Evolutionary conservation across 306 rosid species (phyloP).

Genomic region (Morella rubra): DNA sequence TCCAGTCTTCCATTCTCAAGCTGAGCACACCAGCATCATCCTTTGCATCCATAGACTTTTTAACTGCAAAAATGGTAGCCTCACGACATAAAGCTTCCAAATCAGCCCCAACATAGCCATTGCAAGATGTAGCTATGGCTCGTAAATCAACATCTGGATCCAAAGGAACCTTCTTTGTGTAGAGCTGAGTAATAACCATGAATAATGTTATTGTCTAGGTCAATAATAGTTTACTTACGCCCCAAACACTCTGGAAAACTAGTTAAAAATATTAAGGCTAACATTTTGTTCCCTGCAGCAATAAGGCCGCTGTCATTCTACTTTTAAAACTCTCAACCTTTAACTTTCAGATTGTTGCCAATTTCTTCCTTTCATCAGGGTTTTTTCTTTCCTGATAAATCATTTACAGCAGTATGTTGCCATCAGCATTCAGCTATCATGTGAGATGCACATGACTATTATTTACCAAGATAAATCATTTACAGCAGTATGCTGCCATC

Average conservation of each 20-base stretch:
- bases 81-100: slow-evolving; percentile 81
- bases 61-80: slow-evolving; percentile 55
- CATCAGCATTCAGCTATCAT: too few species aligned
- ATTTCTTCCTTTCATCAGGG: background rate
- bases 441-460: too few species aligned
- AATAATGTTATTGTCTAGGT: slow-evolving; percentile 16
- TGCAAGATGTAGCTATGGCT: slow-evolving; percentile 77
- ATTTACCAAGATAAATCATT: background rate
- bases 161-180: slow-evolving; percentile 68
- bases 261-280: background rate
- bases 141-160: slow-evolving; percentile 56
- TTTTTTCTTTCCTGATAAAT: too few species aligned
- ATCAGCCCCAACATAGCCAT: slow-evolving; percentile 96
- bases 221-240: slow-evolving; percentile 10
- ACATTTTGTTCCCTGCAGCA: background rate
- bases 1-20: slow-evolving; percentile 75
- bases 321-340: background rate
- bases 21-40: slow-evolving; percentile 37
- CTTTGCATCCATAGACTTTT: slow-evolving; percentile 50
- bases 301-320: background rate
- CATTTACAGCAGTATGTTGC: background rate
- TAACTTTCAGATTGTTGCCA: background rate
- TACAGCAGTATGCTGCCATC: background rate
- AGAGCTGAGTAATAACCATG: slow-evolving; percentile 51
- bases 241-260: slow-evolving; percentile 17